Conservation (phyloP, 1,284 basidiomycete species). For the Takashimella koratensis region DNA sequence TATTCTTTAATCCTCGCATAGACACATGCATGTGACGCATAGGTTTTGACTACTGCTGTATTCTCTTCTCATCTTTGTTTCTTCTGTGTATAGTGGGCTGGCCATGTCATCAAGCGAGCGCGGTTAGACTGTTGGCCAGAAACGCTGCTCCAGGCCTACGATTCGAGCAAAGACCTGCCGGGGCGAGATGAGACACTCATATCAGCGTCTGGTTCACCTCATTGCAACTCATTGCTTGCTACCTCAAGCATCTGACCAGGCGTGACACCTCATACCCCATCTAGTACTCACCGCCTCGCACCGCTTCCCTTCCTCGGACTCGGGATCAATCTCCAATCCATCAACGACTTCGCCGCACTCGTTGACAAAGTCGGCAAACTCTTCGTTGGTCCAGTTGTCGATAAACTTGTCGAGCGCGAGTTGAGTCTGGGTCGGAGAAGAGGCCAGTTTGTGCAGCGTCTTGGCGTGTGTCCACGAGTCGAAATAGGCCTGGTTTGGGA, state of each 20-base stretch:
- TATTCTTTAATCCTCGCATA: neutral
- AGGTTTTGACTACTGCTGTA: neutral
- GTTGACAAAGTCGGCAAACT: conserved; percentile 62
- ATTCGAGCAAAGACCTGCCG: neutral
- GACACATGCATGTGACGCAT: neutral
- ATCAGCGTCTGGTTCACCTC: too few species aligned
- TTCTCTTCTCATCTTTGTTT: neutral
- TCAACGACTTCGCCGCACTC: conserved; percentile 58
- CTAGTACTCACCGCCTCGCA: conserved; percentile 60
- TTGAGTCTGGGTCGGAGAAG: conserved; percentile 23
- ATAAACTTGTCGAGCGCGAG: conserved; percentile 56
- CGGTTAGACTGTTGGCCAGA: conserved; percentile 26
- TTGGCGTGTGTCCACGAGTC: conserved; percentile 63
- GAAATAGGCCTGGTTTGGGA: conserved; percentile 55
- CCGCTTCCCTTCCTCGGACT: conserved; percentile 48
- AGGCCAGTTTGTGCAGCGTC: conserved; percentile 17
- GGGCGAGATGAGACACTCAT: too few species aligned
- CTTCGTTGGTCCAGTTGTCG: conserved; percentile 63
- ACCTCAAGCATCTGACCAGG: too few species aligned
- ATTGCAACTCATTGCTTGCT: too few species aligned
- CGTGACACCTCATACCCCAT: too few species aligned
- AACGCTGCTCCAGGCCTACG: conserved; percentile 21
- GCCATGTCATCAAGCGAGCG: too few species aligned
- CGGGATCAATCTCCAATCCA: conserved; percentile 51
- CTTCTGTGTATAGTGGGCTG: too few species aligned